Evolutionary conservation across 768 basidiomycete genomes (phyloP).

Genomic region (Boletus reticulatus): DNA sequence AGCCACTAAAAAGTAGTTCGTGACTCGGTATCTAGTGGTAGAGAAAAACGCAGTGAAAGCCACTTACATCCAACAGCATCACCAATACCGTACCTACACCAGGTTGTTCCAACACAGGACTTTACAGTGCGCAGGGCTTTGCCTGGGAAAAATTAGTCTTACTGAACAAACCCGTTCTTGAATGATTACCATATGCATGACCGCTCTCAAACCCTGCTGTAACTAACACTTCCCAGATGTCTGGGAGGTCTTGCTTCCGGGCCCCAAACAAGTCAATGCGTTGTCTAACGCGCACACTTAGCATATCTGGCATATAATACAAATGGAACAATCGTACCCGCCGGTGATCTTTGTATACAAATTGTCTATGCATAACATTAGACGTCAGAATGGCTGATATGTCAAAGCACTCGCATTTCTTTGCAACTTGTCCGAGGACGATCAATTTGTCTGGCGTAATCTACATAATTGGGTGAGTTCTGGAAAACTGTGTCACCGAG

Average conservation of each 20-base stretch:
- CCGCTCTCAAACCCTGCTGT: conserved; percentile 72
- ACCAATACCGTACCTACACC: conserved; percentile 71
- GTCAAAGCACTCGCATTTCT: conserved; percentile 46
- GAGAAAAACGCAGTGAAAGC: neutral
- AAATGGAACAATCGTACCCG: conserved; percentile 19
- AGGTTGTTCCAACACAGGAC: conserved; percentile 70
- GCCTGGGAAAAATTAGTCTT: conserved; percentile 13
- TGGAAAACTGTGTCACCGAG: neutral
- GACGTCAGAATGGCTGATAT: neutral
- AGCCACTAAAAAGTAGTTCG: conserved; percentile 42
- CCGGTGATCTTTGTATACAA: conserved; percentile 65
- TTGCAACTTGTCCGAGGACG: conserved; percentile 60
- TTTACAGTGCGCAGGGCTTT: conserved; percentile 69
- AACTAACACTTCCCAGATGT: conserved; percentile 63
- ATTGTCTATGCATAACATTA: conserved; percentile 30
- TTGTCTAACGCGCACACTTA: conserved; percentile 34
- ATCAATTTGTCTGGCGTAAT: conserved; percentile 65
- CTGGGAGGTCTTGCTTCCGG: conserved; percentile 63
- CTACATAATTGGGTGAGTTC: conserved; percentile 11
- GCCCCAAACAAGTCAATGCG: conserved; percentile 75
- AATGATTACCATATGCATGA: conserved; percentile 63
- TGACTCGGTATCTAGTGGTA: neutral
- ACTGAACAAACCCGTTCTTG: neutral
- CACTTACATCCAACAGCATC: conserved; percentile 60
- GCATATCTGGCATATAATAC: neutral